Evolutionary conservation across 1,139 yeast species (phyloP), one percentile per base, ranked within the genome.

Genomic region (Ogataea hybrid): DNA sequence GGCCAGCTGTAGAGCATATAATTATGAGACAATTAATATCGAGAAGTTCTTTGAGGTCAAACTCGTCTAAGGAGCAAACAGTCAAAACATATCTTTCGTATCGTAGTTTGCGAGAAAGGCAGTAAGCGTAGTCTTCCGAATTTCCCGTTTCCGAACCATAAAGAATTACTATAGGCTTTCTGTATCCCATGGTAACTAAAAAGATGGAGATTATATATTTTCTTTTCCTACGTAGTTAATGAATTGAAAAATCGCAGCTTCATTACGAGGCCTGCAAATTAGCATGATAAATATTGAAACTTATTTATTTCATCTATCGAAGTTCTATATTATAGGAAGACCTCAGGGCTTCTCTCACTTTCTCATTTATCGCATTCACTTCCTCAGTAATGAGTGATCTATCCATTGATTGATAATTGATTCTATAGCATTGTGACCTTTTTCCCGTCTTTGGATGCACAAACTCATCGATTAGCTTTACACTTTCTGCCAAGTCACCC

Each of bases 121-220:
- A 73, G 42, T 75, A 73, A 1, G 97, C 96, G 56, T 79, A 83
- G 55, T 92, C 97, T 54, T 85, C 88, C 1, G 96, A 77, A 54
- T 87, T 89, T 1, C 97, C 98, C 0, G 97, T 87, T 59, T 90
- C 97, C 1, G 96, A 84, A 0, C 97, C 97, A 61, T 85, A 90
- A 1, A 92, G 67, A 12, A 92, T 75, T 21, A 81, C 78, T 11
- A 84, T 32, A 30, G 21, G 39, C 37, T 51, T 43, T 36, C 25
- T 23, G 12, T 23, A 23, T 10, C 11, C 12, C 25, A 23, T 23
- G 2, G 5, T n/a, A 6, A 4, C 6, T 11, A 8, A n/a, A 23
- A 23, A 18, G 6, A 18, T 7, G 6, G 20, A 18, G 6, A 4
- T 18, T n/a, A n/a, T n/a, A n/a, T n/a, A n/a, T n/a, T n/a, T n/a